Evolutionary conservation across 2,329 filamentous ascomycete genomes (phyloP), one percentile per base, ranked within the genome.

Genomic region (Monosporascus sp.): DNA sequence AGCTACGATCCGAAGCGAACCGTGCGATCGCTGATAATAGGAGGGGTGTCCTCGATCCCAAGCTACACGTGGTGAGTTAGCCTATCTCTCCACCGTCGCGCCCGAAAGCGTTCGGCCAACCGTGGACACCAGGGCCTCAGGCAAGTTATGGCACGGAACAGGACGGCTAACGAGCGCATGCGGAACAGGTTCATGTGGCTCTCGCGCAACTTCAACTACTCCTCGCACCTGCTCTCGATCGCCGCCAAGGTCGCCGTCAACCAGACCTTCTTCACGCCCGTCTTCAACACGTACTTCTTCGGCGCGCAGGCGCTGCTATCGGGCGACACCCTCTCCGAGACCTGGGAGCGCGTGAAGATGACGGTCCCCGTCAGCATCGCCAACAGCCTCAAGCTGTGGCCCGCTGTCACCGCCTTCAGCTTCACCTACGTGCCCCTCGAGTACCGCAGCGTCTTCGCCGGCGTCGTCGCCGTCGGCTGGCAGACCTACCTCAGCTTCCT

Each of bases 321-420:
- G 0, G 91, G 90, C 38, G 85, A 87, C 27, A 79, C 77, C 0
- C 65, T 84, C 1, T 66, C 72, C 6, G 86, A 89, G 51, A 81
- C 86, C 1, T 80, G 82, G 68, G 83, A 89, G 62, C 84, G 89
- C 50, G 78, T 97, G 54, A 80, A 80, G 60, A 77, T 84, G 54
- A 92, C 91, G 0, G 86, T 96, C 0, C 90, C 91, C 0, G 77
- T 80, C 24, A 91, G 86, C 65, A 83, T 89, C 65, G 68, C 83
- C 65, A 96, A 94, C 68, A 89, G 86, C 55, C 84, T 85, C 68
- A 96, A 95, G 73, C 70, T 97, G 24, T 97, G 92, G 92, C 93
- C 92, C 0, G 83, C 84, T 0, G 87, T 96, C 17, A 95, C 88
- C 15, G 90, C 90, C 0, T 86, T 97, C 66, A 92, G 80, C 68